Evolutionary conservation across 768 basidiomycete species (phyloP).

Genomic region (Podaxis mareebaensis): DNA sequence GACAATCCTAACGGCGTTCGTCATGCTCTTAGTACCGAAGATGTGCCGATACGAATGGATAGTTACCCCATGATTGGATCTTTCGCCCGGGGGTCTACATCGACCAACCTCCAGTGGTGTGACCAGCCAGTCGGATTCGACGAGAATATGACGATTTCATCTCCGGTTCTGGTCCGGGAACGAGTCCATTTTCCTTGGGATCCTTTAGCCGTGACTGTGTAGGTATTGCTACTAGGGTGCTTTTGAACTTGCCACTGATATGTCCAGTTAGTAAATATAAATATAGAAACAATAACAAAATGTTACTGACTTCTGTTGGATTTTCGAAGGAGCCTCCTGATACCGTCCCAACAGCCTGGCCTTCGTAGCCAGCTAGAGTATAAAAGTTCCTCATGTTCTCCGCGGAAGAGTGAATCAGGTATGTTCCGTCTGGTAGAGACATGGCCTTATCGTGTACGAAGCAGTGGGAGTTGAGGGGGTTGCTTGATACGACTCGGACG

Average conservation of each 20-base stretch:
- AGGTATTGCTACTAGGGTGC: conserved; percentile 8
- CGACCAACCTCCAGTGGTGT: conserved; percentile 11
- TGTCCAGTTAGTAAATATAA: background rate
- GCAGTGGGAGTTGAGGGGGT: background rate
- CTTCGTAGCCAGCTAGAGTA: background rate
- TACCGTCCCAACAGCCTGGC: background rate
- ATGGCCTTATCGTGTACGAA: background rate
- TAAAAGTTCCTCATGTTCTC: conserved; percentile 9
- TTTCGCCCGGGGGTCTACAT: conserved; percentile 7
- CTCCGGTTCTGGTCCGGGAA: background rate
- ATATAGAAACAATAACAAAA: background rate
- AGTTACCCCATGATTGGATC: conserved; percentile 10
- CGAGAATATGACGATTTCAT: conserved; percentile 5
- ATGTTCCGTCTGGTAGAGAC: conserved; percentile 7
- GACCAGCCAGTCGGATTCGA: conserved; percentile 4
- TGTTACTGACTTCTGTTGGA: conserved; percentile 9
- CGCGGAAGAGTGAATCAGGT: conserved; percentile 10
- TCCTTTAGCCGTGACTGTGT: conserved; percentile 8
- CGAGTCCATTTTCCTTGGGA: conserved; percentile 7
- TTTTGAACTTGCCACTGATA: conserved; percentile 8
- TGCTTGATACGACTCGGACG: background rate
- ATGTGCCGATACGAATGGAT: background rate
- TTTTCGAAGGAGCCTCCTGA: background rate
- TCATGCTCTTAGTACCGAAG: background rate
- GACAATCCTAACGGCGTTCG: background rate